Evolutionary conservation across 306 rosid genomes (phyloP).

Genomic region (Mimosa pudica): DNA sequence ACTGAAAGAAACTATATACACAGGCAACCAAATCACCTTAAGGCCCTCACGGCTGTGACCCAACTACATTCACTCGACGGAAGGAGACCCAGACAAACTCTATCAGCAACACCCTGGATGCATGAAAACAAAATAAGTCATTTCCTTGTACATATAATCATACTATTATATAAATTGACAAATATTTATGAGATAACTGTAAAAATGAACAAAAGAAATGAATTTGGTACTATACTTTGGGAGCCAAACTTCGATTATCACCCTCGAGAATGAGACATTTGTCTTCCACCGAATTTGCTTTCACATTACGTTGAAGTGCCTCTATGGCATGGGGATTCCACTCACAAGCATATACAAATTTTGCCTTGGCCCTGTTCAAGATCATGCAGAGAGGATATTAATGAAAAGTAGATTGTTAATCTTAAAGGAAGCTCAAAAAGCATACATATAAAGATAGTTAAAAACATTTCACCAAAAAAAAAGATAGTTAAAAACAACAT

Average conservation of each 20-base stretch:
- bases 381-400: constrained; percentile 32
- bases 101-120: constrained; percentile 78
- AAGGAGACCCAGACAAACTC: constrained; percentile 93
- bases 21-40: constrained; percentile 56
- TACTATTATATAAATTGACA: neutral
- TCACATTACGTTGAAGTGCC: constrained; percentile 74
- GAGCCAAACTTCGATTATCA: constrained; percentile 81
- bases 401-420: constrained; percentile 2
- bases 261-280: constrained; percentile 81
- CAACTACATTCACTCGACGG: constrained; percentile 91
- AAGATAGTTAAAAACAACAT: neutral
- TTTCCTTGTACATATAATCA: neutral
- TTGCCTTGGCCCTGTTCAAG: constrained; percentile 81
- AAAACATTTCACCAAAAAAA: too few species aligned
- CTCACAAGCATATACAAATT: constrained; percentile 88
- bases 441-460: neutral
- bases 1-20: constrained; percentile 14
- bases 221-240: constrained; percentile 54
- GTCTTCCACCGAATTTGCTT: constrained; percentile 65
- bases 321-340: constrained; percentile 90
- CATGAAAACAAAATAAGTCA: constrained; percentile 24
- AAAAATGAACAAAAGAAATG: neutral
- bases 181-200: neutral
- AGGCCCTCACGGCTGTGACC: constrained; percentile 82
- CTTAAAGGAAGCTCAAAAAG: constrained; percentile 18